Evolutionary conservation across 768 basidiomycete species (phyloP).

Genomic region (Mycena latifolia): DNA sequence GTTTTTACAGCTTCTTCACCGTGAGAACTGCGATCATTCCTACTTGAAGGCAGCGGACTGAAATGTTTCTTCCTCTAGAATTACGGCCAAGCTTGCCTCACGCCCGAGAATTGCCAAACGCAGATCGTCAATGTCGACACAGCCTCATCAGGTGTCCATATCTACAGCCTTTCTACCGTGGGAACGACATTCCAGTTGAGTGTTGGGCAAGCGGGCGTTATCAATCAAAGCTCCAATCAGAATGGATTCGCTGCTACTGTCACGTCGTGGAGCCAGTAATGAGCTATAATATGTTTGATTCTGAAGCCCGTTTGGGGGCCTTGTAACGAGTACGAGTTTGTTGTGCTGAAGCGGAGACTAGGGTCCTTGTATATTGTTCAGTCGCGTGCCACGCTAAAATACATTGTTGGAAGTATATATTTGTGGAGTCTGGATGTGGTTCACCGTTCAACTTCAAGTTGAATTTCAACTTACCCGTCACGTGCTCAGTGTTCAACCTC

Average conservation of each 20-base stretch:
- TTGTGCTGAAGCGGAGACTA: too few relatives aligned
- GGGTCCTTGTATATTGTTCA: too few relatives aligned
- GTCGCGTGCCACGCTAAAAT: too few relatives aligned
- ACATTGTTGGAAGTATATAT: too few relatives aligned
- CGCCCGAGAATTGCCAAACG: slow-evolving; percentile 62
- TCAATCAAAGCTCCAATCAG: slow-evolving; percentile 61
- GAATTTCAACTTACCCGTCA: too few relatives aligned
- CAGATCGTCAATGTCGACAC: slow-evolving; percentile 69
- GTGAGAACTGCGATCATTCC: slow-evolving; percentile 12
- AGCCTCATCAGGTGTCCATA: slow-evolving; percentile 57
- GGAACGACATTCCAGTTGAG: slow-evolving; percentile 65
- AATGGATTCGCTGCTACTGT: slow-evolving; percentile 50
- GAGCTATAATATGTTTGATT: too few relatives aligned
- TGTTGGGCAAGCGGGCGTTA: slow-evolving; percentile 58
- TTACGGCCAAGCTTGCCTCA: slow-evolving; percentile 64
- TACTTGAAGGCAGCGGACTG: neutral
- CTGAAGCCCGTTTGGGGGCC: too few relatives aligned
- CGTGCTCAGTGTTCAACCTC: too few relatives aligned
- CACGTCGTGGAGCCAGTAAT: slow-evolving; percentile 30
- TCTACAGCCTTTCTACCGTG: slow-evolving; percentile 74
- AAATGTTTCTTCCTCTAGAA: slow-evolving; percentile 40
- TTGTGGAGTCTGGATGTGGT: too few relatives aligned
- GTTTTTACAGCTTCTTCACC: slow-evolving; percentile 78
- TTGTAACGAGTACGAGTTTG: too few relatives aligned
- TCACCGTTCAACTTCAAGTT: too few relatives aligned